Base-by-base conservation (phyloP, 2,329 filamentous ascomycete genomes). In the Fusarium sp. region DNA sequence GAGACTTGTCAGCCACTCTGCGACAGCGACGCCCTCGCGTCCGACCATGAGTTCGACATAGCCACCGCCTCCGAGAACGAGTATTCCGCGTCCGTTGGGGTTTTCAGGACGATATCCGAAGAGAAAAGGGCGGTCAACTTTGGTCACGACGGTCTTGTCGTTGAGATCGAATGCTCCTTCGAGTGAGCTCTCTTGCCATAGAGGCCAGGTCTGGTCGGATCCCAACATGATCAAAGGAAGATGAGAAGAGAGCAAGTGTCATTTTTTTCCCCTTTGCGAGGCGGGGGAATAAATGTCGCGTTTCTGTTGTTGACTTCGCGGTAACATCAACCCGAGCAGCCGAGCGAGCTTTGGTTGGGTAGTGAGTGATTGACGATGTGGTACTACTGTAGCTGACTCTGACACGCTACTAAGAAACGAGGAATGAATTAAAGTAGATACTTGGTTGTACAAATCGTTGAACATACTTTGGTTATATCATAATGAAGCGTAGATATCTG, bases 41-140 rank as follows among this genome's bases (percentile, higher is more conserved):
- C 64, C 65, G 8, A 68, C 59, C 62, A 69, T 68, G 15, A 69
- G 57, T 14, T 69, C 41, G 0, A 68, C 47, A 6, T 69, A 69
- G 1, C 66, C 66, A 3, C 66, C 66, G 0, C 66, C 66, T 2
- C 56, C 66, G 0, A 69, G 51, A 32, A 69, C 29, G 1, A 69
- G 51, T 1, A 68, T 45, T 0, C 66, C 66, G 1, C 64, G 61
- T 0, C 66, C 64, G 3, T 69, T 69, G 0, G 66, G 17, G 0
- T 57, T 64, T 0, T 33, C 32, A 0, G 66, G 66, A 0, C 48
- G 39, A 9, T 66, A 69, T 19, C 66, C 66, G 17, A 69, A 66
- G 1, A 69, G 43, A 29, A 57, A 62, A 3, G 66, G 64, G 4
- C 25, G 53, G 3, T 60, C 27, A 1, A 68, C 66, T 0, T 53